These are phyloP conservation scores for Microsporum audouinii DNA, from an alignment of 2,329 filamentous ascomycete genomes.

Conservation along the genomic window DNA sequence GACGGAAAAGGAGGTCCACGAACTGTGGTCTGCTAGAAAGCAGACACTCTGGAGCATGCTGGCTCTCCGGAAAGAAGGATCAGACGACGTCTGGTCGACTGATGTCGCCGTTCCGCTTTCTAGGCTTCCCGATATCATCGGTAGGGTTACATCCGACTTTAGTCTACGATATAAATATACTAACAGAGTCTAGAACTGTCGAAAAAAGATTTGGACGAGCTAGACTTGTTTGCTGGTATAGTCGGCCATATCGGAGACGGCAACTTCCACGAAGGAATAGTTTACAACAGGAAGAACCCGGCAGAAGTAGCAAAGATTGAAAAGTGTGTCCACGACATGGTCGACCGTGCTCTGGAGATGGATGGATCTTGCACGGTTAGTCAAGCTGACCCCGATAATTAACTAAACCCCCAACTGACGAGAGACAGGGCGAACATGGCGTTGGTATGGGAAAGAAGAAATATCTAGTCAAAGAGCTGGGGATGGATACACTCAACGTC, in stretches of 20 bases:
- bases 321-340: constrained; percentile 77
- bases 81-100: constrained; percentile 48
- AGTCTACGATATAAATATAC: neutral
- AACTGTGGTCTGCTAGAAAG: constrained; percentile 50
- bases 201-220: constrained; percentile 76
- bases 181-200: constrained; percentile 51
- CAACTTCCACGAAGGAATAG: constrained; percentile 88
- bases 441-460: constrained; percentile 80
- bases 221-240: constrained; percentile 77
- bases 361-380: constrained; percentile 71
- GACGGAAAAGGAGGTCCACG: constrained; percentile 43
- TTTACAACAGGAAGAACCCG: constrained; percentile 63
- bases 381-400: neutral
- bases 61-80: constrained; percentile 42
- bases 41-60: constrained; percentile 52
- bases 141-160: constrained; percentile 22
- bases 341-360: constrained; percentile 81
- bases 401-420: neutral
- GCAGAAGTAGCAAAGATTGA: constrained; percentile 66
- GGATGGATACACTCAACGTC: constrained; percentile 64
- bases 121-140: constrained; percentile 50
- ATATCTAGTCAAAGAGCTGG: constrained; percentile 66
- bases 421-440: constrained; percentile 62
- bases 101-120: constrained; percentile 53
- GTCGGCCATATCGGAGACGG: constrained; percentile 86